Base-by-base conservation (phyloP, 2,329 filamentous ascomycete species). In the Fusarium begoniae region DNA sequence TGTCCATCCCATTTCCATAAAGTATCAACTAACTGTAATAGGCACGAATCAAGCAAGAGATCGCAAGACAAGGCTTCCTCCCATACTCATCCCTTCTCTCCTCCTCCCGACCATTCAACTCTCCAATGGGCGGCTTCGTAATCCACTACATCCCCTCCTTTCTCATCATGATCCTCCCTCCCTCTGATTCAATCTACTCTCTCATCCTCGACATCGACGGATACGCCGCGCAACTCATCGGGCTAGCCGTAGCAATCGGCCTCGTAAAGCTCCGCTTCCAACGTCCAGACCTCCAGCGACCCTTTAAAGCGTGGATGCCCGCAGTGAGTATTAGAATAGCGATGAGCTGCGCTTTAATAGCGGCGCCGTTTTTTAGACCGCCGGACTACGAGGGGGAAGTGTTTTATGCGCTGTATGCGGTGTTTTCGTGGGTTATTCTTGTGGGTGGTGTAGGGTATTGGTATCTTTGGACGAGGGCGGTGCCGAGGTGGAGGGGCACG, bases 171-270 rank as follows among this genome's bases (percentile, higher is more conserved):
- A 81, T 86, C 1, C 83, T 93, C 1, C 91, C 91, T 0, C 91
- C 91, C 0, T 90, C 91, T 1, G 85, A 86, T 7, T 88, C 92
- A 53, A 90, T 92, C 0, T 94, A 94, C 80, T 91, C 89, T 15
- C 93, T 94, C 75, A 93, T 94, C 35, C 83, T 93, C 1, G 91
- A 94, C 53, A 89, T 94, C 0, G 91, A 94, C 76, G 91, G 90
- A 1, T 94, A 93, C 73, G 88, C 91, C 0, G 89, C 85, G 0
- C 89, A 92, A 66, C 83, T 93, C 20, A 87, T 91, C 63, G 86
- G 86, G 0, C 79, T 93, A 3, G 88, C 89, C 1, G 83, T 90
- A 0, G 88, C 88, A 0, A 73, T 86, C 13, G 91, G 91, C 0
- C 82, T 93, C 0, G 74, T 93, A 0, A 87, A 89, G 80, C 83